Base-by-base conservation (phyloP, 805 yeast species). In the Ogataea dorogensis region DNA sequence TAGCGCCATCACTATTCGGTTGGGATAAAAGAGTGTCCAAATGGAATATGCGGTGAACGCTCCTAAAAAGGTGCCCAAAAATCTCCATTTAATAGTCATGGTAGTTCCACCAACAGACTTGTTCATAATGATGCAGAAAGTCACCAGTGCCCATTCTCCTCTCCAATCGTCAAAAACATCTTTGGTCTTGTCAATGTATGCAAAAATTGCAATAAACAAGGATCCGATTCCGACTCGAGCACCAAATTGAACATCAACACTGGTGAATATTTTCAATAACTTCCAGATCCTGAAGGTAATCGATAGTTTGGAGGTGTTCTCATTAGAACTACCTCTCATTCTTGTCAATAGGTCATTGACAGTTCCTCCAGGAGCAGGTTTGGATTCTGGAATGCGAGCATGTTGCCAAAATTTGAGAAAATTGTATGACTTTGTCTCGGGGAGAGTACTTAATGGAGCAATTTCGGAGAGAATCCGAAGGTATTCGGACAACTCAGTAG, bases 81-180 rank as follows among this genome's bases (percentile, higher is more conserved):
- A 67, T 49, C 85, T 64, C 83, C 84, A 79, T 47, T 79, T 78
- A 4, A 78, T 79, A 0, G 93, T 81, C 78, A 80, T 76, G 8
- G 85, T 73, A 0, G 95, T 86, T 0, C 94, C 94, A 7, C 95
- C 95, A 5, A 85, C 63, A 1, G 89, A 81, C 50, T 84, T 84
- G 49, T 81, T 83, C 91, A 86, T 85, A 65, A 86, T 83, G 37
- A 86, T 81, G 49, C 86, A 79, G 48, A 77, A 86, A 0, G 88
- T 79, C n/a, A 83, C 84, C 24, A 86, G 60, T 0, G 87, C 79
- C 95, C 95, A 86, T 55, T 86, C 95, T 11, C 83, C 81, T 45
- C 89, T 63, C 87, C 86, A 84, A 26, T 66, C 69, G 30, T 63
- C 70, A 49, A 85, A 86, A 1, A 54, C 43, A 5, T 66, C 64